A percentile compares a stretch with the other conserved stretches of the same genome.
Evolutionary conservation across 2,329 filamentous ascomycete genomes (phyloP).

Genomic region (Oidium heveae): DNA sequence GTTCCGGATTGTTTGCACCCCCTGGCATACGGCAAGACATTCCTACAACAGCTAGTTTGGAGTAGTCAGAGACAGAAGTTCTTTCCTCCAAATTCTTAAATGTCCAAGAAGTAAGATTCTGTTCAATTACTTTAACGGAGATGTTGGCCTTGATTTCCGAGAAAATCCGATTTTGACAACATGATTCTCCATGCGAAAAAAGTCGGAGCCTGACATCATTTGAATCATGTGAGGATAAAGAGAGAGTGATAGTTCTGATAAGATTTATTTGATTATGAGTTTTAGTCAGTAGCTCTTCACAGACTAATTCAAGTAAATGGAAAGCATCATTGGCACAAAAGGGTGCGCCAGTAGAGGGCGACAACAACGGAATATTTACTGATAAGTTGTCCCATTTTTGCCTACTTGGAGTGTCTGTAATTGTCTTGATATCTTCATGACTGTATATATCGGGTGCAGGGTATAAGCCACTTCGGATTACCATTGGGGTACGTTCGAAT

Average conservation of each 20-base stretch:
- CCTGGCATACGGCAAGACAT: constrained; percentile 49
- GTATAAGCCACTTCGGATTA: constrained; percentile 1
- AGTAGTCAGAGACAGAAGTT: background rate
- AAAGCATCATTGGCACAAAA: background rate
- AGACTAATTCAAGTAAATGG: background rate
- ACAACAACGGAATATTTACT: constrained; percentile 1
- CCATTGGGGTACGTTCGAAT: background rate
- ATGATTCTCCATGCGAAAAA: background rate
- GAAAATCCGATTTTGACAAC: background rate
- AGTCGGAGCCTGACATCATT: background rate
- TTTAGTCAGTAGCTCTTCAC: constrained; percentile 1
- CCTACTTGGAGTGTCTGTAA: background rate
- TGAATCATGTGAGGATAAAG: background rate
- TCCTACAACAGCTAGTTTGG: constrained; percentile 33
- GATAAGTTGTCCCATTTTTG: background rate
- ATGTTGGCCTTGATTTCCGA: background rate
- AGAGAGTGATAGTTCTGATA: background rate
- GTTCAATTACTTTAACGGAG: background rate
- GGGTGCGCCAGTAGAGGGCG: background rate
- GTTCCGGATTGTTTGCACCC: constrained; percentile 40
- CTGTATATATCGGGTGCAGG: background rate
- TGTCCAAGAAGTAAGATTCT: background rate
- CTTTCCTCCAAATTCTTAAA: background rate
- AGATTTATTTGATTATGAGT: background rate
- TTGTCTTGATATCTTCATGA: background rate